A percentile compares a stretch with the other conserved stretches of the same genome.
phyloP scores from a whole-genome alignment of 192 early-diverging fungal species.

The Coemansia guatemalensis region DNA sequence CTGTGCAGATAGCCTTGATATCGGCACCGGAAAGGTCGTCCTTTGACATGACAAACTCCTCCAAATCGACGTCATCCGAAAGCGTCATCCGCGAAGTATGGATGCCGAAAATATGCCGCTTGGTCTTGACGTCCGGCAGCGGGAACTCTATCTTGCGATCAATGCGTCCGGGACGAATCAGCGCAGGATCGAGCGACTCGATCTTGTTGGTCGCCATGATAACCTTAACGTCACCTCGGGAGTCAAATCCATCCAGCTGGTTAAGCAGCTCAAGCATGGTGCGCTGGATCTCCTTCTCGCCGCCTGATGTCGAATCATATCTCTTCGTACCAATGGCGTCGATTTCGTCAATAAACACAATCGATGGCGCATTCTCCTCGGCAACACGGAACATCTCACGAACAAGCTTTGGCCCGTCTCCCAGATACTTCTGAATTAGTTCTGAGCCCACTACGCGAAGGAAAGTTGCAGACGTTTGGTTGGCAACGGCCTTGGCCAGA shows the following conservation, averaged over 20 bases:
- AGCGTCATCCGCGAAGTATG: slow-evolving; percentile 94
- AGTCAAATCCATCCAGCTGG: slow-evolving; percentile 98
- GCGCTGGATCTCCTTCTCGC: slow-evolving; percentile 95
- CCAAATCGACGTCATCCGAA: slow-evolving; percentile 94
- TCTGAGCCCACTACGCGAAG: slow-evolving; percentile 97
- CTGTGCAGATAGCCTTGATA: slow-evolving; percentile 99
- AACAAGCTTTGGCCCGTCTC: slow-evolving; percentile 97
- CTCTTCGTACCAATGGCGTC: slow-evolving; percentile 98
- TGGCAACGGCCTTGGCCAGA: slow-evolving; percentile 96
- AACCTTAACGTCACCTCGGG: slow-evolving; percentile 94
- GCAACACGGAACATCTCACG: slow-evolving; percentile 97
- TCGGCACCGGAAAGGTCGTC: slow-evolving; percentile 98
- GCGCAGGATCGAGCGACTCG: slow-evolving; percentile 94
- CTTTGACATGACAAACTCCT: slow-evolving; percentile 99
- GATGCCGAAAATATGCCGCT: slow-evolving; percentile 96
- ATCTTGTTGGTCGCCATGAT: slow-evolving; percentile 99
- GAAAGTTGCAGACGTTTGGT: slow-evolving; percentile 98
- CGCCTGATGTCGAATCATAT: slow-evolving; percentile 93
- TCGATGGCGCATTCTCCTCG: slow-evolving; percentile 93
- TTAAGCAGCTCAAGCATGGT: slow-evolving; percentile 97
- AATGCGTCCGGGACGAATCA: slow-evolving; percentile 96
- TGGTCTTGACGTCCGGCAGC: slow-evolving; percentile 92
- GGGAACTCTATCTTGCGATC: slow-evolving; percentile 99
- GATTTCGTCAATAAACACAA: slow-evolving; percentile 99
- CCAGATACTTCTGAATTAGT: slow-evolving; percentile 98